A percentile compares a stretch with the other conserved stretches of the same genome.
phyloP scores from a whole-genome alignment of 2,329 filamentous ascomycete species.

The Alternaria gaisen region DNA sequence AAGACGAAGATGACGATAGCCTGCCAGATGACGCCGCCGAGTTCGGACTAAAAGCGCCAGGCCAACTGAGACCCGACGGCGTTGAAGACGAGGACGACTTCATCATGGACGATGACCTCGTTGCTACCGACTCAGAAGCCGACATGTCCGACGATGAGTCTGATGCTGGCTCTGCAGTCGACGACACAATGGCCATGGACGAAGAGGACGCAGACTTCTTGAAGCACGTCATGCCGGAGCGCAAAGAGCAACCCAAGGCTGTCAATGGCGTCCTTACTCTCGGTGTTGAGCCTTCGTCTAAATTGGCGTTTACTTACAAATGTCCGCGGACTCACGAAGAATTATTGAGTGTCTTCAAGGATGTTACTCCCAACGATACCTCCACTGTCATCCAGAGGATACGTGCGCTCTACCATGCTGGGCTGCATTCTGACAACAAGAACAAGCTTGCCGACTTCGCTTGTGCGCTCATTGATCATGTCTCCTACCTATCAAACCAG shows the following conservation, averaged over 20 bases:
- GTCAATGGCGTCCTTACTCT: slow-evolving; percentile 53
- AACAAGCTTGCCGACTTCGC: slow-evolving; percentile 77
- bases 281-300: slow-evolving; percentile 55
- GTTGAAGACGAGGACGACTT: slow-evolving; percentile 96
- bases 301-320: slow-evolving; percentile 81
- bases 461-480: slow-evolving; percentile 70
- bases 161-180: slow-evolving; percentile 43
- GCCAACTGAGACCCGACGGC: slow-evolving; percentile 54
- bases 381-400: slow-evolving; percentile 88
- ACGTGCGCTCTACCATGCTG: slow-evolving; percentile 89
- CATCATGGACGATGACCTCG: slow-evolving; percentile 84
- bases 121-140: slow-evolving; percentile 77
- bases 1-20: slow-evolving; percentile 44
- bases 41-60: slow-evolving; percentile 67
- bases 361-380: slow-evolving; percentile 70
- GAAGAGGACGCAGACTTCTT: slow-evolving; percentile 61
- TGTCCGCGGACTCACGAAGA: slow-evolving; percentile 83
- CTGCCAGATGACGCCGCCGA: slow-evolving; percentile 65
- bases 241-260: slow-evolving; percentile 41
- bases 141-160: slow-evolving; percentile 47
- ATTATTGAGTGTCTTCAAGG: slow-evolving; percentile 70
- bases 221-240: slow-evolving; percentile 52
- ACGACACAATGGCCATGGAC: slow-evolving; percentile 52
- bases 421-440: slow-evolving; percentile 86
- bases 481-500: slow-evolving; percentile 66